phyloP scores from a whole-genome alignment of 805 yeast genomes.

The Wickerhamomyces bisporus region DNA sequence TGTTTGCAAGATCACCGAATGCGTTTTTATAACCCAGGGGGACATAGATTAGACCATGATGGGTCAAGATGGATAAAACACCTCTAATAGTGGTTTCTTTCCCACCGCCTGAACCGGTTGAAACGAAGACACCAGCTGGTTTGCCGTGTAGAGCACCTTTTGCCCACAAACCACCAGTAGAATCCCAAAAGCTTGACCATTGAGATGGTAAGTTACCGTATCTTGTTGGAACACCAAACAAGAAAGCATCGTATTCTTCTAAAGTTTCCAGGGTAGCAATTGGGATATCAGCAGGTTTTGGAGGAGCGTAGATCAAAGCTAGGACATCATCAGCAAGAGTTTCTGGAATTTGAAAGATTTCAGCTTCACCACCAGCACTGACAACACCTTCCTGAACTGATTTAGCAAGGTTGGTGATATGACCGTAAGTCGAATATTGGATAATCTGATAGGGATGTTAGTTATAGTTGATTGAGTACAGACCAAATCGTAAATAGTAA shows the following conservation, averaged over 20 bases:
- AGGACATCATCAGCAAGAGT: conserved; percentile 61
- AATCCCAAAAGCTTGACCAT: conserved; percentile 68
- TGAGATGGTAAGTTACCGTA: conserved; percentile 78
- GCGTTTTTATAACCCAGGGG: conserved; percentile 68
- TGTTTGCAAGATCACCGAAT: conserved; percentile 48
- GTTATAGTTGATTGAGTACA: background rate
- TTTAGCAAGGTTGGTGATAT: conserved; percentile 63
- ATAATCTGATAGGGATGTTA: conserved; percentile 30
- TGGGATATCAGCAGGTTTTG: conserved; percentile 58
- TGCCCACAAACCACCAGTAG: conserved; percentile 75
- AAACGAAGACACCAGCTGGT: conserved; percentile 65
- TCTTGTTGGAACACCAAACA: conserved; percentile 86
- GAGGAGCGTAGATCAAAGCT: conserved; percentile 54
- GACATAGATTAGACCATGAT: conserved; percentile 72
- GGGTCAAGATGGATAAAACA: conserved; percentile 53
- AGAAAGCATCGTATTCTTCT: conserved; percentile 65
- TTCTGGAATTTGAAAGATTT: conserved; percentile 71
- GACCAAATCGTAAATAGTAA: too few relatives aligned
- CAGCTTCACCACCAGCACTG: conserved; percentile 64
- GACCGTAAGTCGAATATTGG: conserved; percentile 76
- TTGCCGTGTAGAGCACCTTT: conserved; percentile 63
- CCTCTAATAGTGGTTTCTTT: conserved; percentile 63
- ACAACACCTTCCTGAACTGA: conserved; percentile 63
- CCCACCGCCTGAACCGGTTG: conserved; percentile 77
- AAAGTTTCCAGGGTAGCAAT: conserved; percentile 57